These are phyloP conservation scores for Harrya chromipes DNA, from an alignment of 768 basidiomycete genomes.

Conservation along the genomic window DNA sequence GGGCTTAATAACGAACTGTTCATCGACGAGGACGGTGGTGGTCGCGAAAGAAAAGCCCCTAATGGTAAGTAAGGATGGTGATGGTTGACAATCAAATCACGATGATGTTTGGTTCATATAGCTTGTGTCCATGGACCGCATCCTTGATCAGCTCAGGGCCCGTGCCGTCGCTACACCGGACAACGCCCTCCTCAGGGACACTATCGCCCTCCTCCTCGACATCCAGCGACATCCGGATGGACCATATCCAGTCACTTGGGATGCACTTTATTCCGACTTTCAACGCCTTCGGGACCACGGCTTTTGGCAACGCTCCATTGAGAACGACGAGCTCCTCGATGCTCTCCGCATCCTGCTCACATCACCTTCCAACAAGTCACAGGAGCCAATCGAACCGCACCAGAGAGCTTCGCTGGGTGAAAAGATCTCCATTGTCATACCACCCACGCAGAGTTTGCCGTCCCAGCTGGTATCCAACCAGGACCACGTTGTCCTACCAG, in stretches of 20 bases:
- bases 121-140: constrained; percentile 22
- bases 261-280: constrained; percentile 19
- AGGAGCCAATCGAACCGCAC: background rate
- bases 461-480: constrained; percentile 22
- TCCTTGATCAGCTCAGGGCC: constrained; percentile 25
- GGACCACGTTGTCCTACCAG: constrained; percentile 39
- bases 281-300: constrained; percentile 21
- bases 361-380: background rate
- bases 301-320: constrained; percentile 23
- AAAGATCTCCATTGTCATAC: constrained; percentile 15
- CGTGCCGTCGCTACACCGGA: constrained; percentile 7
- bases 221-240: constrained; percentile 22
- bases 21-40: constrained; percentile 18
- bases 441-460: constrained; percentile 7
- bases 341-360: constrained; percentile 18
- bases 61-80: constrained; percentile 5
- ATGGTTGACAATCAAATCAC: no score
- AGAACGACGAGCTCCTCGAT: constrained; percentile 28
- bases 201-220: constrained; percentile 16
- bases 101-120: no score
- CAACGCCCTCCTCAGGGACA: constrained; percentile 20
- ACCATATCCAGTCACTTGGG: constrained; percentile 23
- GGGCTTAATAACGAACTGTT: constrained; percentile 1
- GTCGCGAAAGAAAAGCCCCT: constrained; percentile 13
- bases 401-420: background rate